Conservation (phyloP, 2,329 filamentous ascomycete species). For the Aspergillus sp. region DNA sequence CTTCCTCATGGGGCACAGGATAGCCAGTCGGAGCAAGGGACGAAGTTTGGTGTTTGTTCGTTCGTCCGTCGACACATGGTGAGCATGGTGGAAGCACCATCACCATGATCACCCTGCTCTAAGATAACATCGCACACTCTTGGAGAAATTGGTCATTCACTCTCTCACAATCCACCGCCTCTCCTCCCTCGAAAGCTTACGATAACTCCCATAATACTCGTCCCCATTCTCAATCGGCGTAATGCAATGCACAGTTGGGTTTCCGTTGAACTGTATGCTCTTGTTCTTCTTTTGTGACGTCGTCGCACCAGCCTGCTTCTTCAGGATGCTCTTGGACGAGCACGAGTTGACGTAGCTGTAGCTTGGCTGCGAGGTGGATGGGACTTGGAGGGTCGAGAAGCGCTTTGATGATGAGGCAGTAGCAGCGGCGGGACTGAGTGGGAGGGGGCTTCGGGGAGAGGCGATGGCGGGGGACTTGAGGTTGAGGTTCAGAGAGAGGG, state of each 20-base stretch:
- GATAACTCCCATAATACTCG: constrained; percentile 54
- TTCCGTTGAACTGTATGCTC: constrained; percentile 49
- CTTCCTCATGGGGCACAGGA: background rate
- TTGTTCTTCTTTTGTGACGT: constrained; percentile 28
- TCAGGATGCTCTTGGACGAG: constrained; percentile 53
- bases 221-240: constrained; percentile 54
- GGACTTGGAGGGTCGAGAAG: constrained; percentile 46
- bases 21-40: background rate
- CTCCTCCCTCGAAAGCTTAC: constrained; percentile 52
- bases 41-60: background rate
- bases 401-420: constrained; percentile 33
- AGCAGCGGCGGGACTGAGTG: constrained; percentile 42
- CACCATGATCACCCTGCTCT: background rate
- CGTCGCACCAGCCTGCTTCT: constrained; percentile 41
- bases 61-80: background rate
- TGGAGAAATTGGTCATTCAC: constrained; percentile 25
- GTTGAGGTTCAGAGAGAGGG: constrained; percentile 33
- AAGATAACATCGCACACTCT: background rate
- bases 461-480: constrained; percentile 48
- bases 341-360: constrained; percentile 51
- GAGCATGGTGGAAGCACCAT: background rate
- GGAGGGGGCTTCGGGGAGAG: constrained; percentile 47
- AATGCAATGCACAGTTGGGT: constrained; percentile 52
- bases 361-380: constrained; percentile 26
- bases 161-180: constrained; percentile 49